Evolutionary conservation across 2,329 filamentous ascomycete genomes (phyloP).

Genomic region (Dendryphion nanum): DNA sequence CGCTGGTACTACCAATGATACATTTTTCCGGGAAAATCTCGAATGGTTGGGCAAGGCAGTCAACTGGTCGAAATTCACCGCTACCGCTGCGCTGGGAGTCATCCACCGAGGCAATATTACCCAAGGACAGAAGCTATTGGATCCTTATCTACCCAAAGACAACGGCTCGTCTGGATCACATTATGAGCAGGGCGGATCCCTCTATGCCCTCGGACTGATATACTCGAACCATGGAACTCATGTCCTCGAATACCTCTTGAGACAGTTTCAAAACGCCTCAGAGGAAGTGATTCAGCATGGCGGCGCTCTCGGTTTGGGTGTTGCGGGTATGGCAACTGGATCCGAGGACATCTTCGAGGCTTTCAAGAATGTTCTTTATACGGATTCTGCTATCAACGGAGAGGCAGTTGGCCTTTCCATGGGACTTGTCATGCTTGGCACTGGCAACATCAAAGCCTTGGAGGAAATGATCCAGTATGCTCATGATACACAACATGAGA

Average conservation of each 20-base stretch:
- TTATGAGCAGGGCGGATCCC: conserved; percentile 92
- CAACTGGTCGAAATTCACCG: conserved; percentile 99
- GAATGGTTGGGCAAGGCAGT: conserved; percentile 98
- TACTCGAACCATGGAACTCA: conserved; percentile 96
- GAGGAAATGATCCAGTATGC: conserved; percentile 98
- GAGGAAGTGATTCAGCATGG: conserved; percentile 97
- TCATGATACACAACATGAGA: conserved; percentile 97
- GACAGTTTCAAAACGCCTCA: conserved; percentile 70
- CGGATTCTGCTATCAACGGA: conserved; percentile 93
- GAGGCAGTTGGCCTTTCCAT: conserved; percentile 95
- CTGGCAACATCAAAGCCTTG: conserved; percentile 88
- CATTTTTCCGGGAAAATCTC: conserved; percentile 96
- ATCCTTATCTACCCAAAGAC: conserved; percentile 86
- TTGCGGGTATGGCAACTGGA: conserved; percentile 96
- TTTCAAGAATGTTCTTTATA: conserved; percentile 83
- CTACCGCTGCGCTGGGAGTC: conserved; percentile 91
- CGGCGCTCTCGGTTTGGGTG: conserved; percentile 89
- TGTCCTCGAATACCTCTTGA: conserved; percentile 76
- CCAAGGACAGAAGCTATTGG: conserved; percentile 88
- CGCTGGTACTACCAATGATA: conserved; percentile 95
- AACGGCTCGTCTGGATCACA: conserved; percentile 75
- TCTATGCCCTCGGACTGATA: conserved; percentile 93
- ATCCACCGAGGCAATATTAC: conserved; percentile 94
- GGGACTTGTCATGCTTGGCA: conserved; percentile 97
- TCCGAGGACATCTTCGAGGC: conserved; percentile 88